Percentiles rank a stretch among this genome's conserved stretches.
Evolutionary conservation across 441 rosid species (phyloP).

Genomic region (Croton laevigatus): DNA sequence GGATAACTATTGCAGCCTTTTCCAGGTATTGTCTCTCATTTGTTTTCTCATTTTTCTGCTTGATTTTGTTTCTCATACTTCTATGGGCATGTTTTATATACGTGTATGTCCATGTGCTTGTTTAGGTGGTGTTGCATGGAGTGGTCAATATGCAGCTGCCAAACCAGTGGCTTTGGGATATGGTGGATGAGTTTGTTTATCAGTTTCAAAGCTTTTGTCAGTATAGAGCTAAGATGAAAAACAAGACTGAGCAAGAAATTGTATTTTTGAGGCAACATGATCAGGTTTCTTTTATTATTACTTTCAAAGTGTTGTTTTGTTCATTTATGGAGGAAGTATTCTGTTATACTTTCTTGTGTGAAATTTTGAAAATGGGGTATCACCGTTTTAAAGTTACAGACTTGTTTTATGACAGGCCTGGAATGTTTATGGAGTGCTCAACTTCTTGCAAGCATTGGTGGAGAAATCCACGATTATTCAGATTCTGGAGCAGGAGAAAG

Average conservation of each 20-base stretch:
- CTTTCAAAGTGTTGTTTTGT: background rate
- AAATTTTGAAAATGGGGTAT: background rate
- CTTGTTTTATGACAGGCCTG: constrained; percentile 53
- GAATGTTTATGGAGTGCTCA: constrained; percentile 97
- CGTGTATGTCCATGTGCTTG: background rate
- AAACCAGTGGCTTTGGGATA: constrained; percentile 98
- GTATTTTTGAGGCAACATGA: constrained; percentile 68
- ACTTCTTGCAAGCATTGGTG: constrained; percentile 95
- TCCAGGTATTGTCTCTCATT: constrained; percentile 47
- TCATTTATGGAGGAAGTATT: background rate
- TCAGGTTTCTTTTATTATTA: constrained; percentile 44
- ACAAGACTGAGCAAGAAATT: constrained; percentile 83
- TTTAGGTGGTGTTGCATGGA: constrained; percentile 89
- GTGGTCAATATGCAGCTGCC: constrained; percentile 97
- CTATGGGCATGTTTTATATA: background rate
- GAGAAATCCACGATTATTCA: constrained; percentile 82
- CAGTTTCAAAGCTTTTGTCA: constrained; percentile 97
- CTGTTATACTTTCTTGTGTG: background rate
- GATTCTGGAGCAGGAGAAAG: constrained; percentile 89
- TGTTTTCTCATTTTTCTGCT: background rate
- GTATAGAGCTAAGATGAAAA: constrained; percentile 92
- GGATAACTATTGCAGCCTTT: constrained; percentile 91
- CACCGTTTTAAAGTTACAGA: background rate
- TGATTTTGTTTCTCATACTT: background rate
- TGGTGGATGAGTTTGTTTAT: constrained; percentile 99